Conservation (phyloP, 2,329 filamentous ascomycete genomes). For the Ophiosphaerella narmari region DNA sequence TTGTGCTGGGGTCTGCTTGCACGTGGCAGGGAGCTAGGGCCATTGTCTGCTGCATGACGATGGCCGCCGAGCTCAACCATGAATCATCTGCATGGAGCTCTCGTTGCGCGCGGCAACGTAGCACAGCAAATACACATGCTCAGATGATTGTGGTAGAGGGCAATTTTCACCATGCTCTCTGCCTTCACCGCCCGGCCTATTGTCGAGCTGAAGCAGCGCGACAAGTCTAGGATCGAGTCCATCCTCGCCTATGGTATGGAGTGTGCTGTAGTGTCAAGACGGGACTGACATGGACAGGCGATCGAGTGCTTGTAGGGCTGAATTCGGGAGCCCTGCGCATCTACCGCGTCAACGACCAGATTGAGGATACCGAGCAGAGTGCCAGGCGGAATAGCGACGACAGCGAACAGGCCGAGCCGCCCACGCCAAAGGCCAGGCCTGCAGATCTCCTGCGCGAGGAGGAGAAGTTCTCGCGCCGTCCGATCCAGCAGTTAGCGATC, state of each 20-base stretch:
- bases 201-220: constrained; percentile 92
- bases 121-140: constrained; percentile 19
- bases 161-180: constrained; percentile 73
- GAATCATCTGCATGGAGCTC: constrained; percentile 25
- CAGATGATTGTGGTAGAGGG: constrained; percentile 13
- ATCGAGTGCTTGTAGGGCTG: constrained; percentile 87
- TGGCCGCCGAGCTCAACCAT: constrained; percentile 11
- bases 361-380: constrained; percentile 48
- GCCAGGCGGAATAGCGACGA: constrained; percentile 34
- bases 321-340: constrained; percentile 87
- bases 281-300: constrained; percentile 60
- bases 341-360: constrained; percentile 81
- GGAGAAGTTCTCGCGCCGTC: constrained; percentile 88
- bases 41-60: constrained; percentile 32
- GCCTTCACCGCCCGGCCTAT: constrained; percentile 96
- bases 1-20: neutral
- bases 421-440: constrained; percentile 48
- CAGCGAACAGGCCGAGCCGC: constrained; percentile 42
- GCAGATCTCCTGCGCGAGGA: constrained; percentile 89
- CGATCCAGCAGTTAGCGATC: constrained; percentile 90
- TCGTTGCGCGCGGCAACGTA: constrained; percentile 16
- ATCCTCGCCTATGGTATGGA: constrained; percentile 82
- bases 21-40: constrained; percentile 19
- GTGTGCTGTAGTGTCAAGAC: constrained; percentile 1
- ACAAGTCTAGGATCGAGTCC: constrained; percentile 97